A percentile compares a stretch with the other conserved stretches of the same genome.
These are phyloP conservation scores for Pichia paraexigua DNA, from an alignment of 805 yeast species.

Conservation along the genomic window DNA sequence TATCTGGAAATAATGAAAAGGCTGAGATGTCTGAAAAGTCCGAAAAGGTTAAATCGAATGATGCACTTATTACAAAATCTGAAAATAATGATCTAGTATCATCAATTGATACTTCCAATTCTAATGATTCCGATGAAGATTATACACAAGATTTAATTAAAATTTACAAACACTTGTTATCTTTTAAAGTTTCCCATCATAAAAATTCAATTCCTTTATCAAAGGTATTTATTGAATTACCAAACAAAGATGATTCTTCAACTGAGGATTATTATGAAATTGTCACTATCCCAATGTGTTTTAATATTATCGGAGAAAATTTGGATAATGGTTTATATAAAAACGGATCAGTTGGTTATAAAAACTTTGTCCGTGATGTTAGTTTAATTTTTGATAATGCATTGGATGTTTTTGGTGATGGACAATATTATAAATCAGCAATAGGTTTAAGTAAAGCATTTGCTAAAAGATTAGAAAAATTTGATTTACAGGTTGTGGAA, in stretches of 20 bases:
- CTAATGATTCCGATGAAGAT: constrained; percentile 10
- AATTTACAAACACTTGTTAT: constrained; percentile 9
- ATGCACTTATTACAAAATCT: neutral
- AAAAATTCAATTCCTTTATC: constrained; percentile 19
- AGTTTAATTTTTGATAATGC: constrained; percentile 72
- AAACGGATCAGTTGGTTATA: constrained; percentile 41
- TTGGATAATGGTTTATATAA: constrained; percentile 45
- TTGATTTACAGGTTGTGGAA: constrained; percentile 20
- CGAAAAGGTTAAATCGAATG: neutral
- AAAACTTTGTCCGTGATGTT: constrained; percentile 51
- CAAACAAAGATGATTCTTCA: constrained; percentile 58
- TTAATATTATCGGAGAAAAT: constrained; percentile 47
- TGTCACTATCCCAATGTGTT: constrained; percentile 67
- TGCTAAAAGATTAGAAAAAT: constrained; percentile 32
- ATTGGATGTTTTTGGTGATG: constrained; percentile 64
- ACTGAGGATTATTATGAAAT: constrained; percentile 56
- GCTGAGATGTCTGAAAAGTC: neutral
- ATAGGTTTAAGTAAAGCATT: constrained; percentile 47
- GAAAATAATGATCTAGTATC: neutral
- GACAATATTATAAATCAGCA: constrained; percentile 70
- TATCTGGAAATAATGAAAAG: neutral
- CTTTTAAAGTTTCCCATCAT: constrained; percentile 15
- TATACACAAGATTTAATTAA: constrained; percentile 10
- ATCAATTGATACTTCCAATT: neutral
- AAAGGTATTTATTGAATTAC: constrained; percentile 60